phyloP scores from a whole-genome alignment of 768 basidiomycete species.

The Tulasnella sp. region DNA sequence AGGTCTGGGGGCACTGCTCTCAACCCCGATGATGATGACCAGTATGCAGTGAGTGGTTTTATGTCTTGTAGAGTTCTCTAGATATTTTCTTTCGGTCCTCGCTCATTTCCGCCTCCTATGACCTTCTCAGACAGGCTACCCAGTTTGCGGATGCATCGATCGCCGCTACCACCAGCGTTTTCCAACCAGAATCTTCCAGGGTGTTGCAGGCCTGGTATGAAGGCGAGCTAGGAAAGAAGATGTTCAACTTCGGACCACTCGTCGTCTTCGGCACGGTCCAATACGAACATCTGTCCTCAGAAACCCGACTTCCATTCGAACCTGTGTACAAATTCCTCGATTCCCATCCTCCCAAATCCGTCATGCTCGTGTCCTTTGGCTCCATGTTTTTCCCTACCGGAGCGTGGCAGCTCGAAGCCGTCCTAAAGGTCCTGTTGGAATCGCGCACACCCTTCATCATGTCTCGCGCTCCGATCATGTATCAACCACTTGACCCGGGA shows the following conservation, averaged over 20 bases:
- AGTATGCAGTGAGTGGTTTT: not conserved
- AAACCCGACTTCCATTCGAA: not conserved
- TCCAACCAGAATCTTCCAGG: not conserved
- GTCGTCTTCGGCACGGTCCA: not conserved
- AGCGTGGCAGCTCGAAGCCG: not conserved
- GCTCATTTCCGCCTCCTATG: too few relatives aligned
- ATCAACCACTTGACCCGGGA: not conserved
- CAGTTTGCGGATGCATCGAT: not conserved
- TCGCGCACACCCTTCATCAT: not conserved
- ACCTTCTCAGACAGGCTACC: not conserved
- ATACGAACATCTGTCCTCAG: not conserved
- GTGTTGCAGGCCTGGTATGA: slow-evolving; percentile 1
- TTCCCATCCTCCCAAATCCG: too few relatives aligned
- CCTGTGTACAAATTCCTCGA: not conserved
- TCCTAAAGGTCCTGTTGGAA: not conserved
- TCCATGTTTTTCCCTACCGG: not conserved
- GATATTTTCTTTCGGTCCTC: not conserved
- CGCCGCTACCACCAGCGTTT: not conserved
- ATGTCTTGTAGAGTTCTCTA: not conserved
- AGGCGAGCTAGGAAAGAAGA: too few relatives aligned
- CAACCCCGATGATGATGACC: not conserved
- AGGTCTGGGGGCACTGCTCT: not conserved
- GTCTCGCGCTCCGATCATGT: not conserved
- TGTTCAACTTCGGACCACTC: too few relatives aligned
- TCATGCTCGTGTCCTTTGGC: too few relatives aligned